Conservation (phyloP, 192 early-diverging fungal genomes). For the Anaeromyces robustus region DNA sequence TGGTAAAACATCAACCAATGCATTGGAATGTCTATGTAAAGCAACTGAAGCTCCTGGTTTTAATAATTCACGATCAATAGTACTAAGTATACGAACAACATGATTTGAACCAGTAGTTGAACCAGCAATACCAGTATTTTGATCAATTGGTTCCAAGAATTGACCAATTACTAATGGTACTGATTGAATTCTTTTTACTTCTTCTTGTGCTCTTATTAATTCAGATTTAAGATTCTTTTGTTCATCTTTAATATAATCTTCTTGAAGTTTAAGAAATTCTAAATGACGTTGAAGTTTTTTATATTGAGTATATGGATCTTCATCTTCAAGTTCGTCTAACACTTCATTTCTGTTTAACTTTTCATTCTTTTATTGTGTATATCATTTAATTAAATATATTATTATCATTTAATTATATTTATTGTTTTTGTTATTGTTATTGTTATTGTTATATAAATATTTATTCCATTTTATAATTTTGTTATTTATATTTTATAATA, state of each 20-base stretch:
- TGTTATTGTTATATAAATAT: no score
- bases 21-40: conserved; percentile 91
- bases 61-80: conserved; percentile 91
- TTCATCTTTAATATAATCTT: conserved; percentile 96
- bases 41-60: conserved; percentile 89
- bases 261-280: conserved; percentile 90
- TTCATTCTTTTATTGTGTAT: not conserved
- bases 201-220: conserved; percentile 84
- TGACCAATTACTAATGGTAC: conserved; percentile 98
- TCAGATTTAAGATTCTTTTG: conserved; percentile 93
- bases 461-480: no score
- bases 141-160: conserved; percentile 93
- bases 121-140: conserved; percentile 85
- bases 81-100: conserved; percentile 86
- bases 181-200: conserved; percentile 95
- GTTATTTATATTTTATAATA: no score
- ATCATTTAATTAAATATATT: no score
- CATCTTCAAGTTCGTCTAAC: not conserved
- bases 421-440: no score
- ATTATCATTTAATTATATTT: no score
- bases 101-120: conserved; percentile 85
- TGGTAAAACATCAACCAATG: conserved; percentile 90
- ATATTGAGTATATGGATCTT: not conserved
- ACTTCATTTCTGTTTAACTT: not conserved
- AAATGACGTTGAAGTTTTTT: conserved; percentile 64